Base-by-base conservation (phyloP, 2,329 filamentous ascomycete species). In the Pestalotiopsis sp. region DNA sequence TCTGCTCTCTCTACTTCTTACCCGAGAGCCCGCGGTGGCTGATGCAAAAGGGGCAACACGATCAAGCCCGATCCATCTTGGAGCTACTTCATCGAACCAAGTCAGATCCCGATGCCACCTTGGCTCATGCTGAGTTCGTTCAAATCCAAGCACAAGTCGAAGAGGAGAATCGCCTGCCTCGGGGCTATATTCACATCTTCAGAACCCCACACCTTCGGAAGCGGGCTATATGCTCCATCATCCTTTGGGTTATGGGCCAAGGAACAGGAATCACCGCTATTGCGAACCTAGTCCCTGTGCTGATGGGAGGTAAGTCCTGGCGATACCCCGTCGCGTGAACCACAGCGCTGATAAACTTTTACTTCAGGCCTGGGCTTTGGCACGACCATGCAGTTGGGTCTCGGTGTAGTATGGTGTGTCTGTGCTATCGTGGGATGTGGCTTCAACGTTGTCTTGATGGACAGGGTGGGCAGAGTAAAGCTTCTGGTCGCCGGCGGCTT, bases 121-220 rank as follows among this genome's bases (percentile, higher is more conserved):
- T 78, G 7, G 76, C 76, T 9, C 70, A 73, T 12, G 76, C 78
- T 2, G 85, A 87, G 71, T 77, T 87, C 6, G 77, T 78, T 2
- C 83, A 80, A 38, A 87, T 87, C 40, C 82, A 86, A 69, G 77
- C 81, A 69, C 83, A 83, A 0, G 81, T 86, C 38, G 83, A 86
- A 71, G 78, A 82, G 66, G 71, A 69, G 59, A 71, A 23, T 12
- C 40, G 64, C 27, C 36, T 76, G n/a, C 72, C 72, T 13, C 73
- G 71, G 23, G 73, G 74, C n/a, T 76, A 74, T 58, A 56, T 74
- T 36, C 70, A 77, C 67, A 78, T 78, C 41, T 70, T 77, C 38
- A 71, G 65, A 7, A 75, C 72, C 23, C 74, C 75, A 20, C 71
- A 72, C 31, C 71, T 75, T 56, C 71, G 75, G 3, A 75, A 77